Base-by-base conservation (phyloP, 1,284 basidiomycete genomes). In the Ceratobasidium papillatum region DNA sequence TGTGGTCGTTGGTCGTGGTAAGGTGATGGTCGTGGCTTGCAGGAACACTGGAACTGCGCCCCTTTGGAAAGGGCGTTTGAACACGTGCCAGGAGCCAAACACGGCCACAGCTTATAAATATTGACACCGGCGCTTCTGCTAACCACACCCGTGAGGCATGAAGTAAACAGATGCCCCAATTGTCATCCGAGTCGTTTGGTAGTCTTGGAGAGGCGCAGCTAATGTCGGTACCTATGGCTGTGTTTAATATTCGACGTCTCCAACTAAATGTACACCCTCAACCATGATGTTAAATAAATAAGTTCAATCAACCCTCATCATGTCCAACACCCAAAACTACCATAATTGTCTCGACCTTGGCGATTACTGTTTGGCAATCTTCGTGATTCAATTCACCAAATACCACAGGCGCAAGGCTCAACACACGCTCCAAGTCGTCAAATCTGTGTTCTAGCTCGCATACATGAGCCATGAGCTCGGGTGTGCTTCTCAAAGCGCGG, bases 41-140 rank as follows among this genome's bases (percentile, higher is more conserved):
- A 34, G 17, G 43, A 61, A 27, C 54, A 22, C 25, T 32, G n/a
- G n/a, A 11, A 45, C 41, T 25, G 61, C 34, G 43, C 32, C 47
- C 56, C 56, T 72, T 56, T 72, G 69, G 49, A 52, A 34, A 72
- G 69, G 69, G 69, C 58, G 69, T 72, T 72, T 62, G 45, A 12
- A 41, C 69, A 72, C 69, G 69, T 72, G 69, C 58, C 32, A 30
- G 4, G 8, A 19, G 38, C 27, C 47, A 72, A 72, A 72, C 45
- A 61, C 19, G 22, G 41, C 36, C 66, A 59, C n/a, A 56, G 38
- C 38, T 41, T 41, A 71, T 25, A 19, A 56, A 25, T 14, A 9
- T 22, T 25, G 4, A 54, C 25, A 56, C 1, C 49, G 27, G 47
- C 47, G 22, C 12, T 22, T 49, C 41, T 17, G 17, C 7, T 7